Percentiles rank a stretch among this genome's conserved stretches.
These are phyloP conservation scores for Pythium inflatum DNA, from an alignment of 352 stramenopile species.

Conservation along the genomic window DNA sequence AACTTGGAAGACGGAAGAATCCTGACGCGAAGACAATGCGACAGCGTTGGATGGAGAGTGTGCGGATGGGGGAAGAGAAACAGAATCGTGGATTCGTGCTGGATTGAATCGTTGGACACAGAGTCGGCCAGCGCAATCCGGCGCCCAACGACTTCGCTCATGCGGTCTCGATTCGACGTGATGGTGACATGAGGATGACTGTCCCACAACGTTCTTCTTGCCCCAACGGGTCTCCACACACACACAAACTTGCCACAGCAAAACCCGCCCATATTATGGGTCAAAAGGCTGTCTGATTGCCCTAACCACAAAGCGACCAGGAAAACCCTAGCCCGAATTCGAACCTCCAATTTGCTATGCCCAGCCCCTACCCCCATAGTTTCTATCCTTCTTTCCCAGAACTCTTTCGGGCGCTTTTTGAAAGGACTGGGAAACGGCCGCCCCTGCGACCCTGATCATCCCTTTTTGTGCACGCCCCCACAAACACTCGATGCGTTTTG, in stretches of 20 bases:
- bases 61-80: slow-evolving; percentile 9
- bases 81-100: neutral
- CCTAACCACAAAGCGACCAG: slow-evolving; percentile 21
- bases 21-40: slow-evolving; percentile 19
- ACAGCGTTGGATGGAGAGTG: slow-evolving; percentile 21
- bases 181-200: slow-evolving; percentile 18
- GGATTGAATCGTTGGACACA: slow-evolving; percentile 19
- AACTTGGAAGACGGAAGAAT: slow-evolving; percentile 21
- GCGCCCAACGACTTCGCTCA: neutral
- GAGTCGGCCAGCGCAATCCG: slow-evolving; percentile 6
- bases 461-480: slow-evolving; percentile 24
- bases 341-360: slow-evolving; percentile 12
- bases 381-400: slow-evolving; percentile 22
- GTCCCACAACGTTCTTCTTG: slow-evolving; percentile 13
- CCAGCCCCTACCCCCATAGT: slow-evolving; percentile 6
- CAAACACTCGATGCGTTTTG: slow-evolving; percentile 9
- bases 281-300: slow-evolving; percentile 18
- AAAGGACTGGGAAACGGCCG: slow-evolving; percentile 16
- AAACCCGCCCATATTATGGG: no score
- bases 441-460: neutral
- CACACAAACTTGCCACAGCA: neutral
- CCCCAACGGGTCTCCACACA: slow-evolving; percentile 9
- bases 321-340: slow-evolving; percentile 11
- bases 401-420: neutral
- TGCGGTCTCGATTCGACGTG: neutral